Evolutionary conservation across 306 rosid genomes (phyloP).

Genomic region (Sphenostylis stenocarpa): DNA sequence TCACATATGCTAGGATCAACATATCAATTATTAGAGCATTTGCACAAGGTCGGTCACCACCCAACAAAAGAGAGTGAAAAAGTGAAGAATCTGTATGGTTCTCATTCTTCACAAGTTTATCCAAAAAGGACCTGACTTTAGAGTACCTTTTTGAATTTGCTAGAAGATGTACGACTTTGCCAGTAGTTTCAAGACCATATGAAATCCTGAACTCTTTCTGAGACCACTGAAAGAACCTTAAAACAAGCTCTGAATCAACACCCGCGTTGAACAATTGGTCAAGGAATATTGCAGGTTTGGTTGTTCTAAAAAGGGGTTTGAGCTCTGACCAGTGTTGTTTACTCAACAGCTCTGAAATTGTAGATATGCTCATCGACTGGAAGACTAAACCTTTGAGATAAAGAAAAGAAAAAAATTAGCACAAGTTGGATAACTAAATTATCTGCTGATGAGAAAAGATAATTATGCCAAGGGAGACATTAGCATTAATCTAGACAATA

Average conservation of each 20-base stretch:
- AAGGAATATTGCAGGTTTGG: conserved; percentile 44
- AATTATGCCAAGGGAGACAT: background rate
- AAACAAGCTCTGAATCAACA: conserved; percentile 54
- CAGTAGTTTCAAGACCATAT: conserved; percentile 50
- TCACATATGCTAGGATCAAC: conserved; percentile 64
- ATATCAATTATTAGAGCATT: conserved; percentile 55
- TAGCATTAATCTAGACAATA: background rate
- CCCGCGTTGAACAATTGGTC: conserved; percentile 52
- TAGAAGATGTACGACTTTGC: conserved; percentile 52
- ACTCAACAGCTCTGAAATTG: conserved; percentile 59
- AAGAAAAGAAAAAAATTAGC: conserved; percentile 2
- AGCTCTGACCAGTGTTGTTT: conserved; percentile 75
- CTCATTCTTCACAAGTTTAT: conserved; percentile 55
- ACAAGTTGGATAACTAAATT: conserved; percentile 4
- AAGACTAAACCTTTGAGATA: conserved; percentile 27
- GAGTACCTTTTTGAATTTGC: conserved; percentile 57
- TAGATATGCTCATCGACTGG: conserved; percentile 25
- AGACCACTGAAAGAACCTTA: conserved; percentile 74
- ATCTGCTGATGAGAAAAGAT: background rate
- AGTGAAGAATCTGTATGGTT: conserved; percentile 51
- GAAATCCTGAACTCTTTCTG: conserved; percentile 49
- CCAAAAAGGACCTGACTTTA: conserved; percentile 55
- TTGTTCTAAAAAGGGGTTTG: conserved; percentile 50
- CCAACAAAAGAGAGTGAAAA: conserved; percentile 50
- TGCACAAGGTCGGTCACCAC: conserved; percentile 32